These are phyloP conservation scores for Stagonosporopsis tanaceti DNA, from an alignment of 2,329 filamentous ascomycete species.

Conservation along the genomic window DNA sequence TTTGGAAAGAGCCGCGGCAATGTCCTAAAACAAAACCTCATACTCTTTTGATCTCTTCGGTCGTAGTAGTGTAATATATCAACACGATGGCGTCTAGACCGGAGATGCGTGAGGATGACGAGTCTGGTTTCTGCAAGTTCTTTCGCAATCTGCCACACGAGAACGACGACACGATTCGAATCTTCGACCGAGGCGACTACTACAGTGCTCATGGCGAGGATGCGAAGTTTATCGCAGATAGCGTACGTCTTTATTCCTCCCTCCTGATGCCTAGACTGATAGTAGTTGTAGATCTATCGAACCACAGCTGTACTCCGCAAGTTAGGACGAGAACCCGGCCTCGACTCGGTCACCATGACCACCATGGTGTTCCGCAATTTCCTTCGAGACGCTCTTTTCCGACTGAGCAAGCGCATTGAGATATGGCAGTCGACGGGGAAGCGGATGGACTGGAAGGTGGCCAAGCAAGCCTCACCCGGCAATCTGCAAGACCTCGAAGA, in stretches of 20 bases:
- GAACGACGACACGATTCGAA: constrained; percentile 78
- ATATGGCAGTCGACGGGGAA: constrained; percentile 79
- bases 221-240: constrained; percentile 82
- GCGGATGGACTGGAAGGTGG: constrained; percentile 89
- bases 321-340: constrained; percentile 81
- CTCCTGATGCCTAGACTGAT: background rate
- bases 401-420: constrained; percentile 88
- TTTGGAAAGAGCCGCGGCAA: constrained; percentile 8
- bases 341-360: constrained; percentile 95
- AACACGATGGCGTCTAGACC: constrained; percentile 62
- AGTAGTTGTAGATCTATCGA: constrained; percentile 78
- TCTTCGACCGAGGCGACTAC: constrained; percentile 94
- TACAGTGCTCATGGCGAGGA: constrained; percentile 92
- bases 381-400: constrained; percentile 90
- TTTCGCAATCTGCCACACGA: constrained; percentile 84
- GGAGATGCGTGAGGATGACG: constrained; percentile 82
- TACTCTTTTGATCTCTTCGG: background rate
- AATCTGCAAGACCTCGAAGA: constrained; percentile 98
- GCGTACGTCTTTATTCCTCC: constrained; percentile 57
- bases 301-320: constrained; percentile 94
- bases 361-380: constrained; percentile 95
- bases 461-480: constrained; percentile 89
- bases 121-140: constrained; percentile 94
- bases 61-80: background rate
- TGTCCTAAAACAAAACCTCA: background rate